Base-by-base conservation (phyloP, 2,329 filamentous ascomycete species). In the Davidsoniella neocaledoniae region DNA sequence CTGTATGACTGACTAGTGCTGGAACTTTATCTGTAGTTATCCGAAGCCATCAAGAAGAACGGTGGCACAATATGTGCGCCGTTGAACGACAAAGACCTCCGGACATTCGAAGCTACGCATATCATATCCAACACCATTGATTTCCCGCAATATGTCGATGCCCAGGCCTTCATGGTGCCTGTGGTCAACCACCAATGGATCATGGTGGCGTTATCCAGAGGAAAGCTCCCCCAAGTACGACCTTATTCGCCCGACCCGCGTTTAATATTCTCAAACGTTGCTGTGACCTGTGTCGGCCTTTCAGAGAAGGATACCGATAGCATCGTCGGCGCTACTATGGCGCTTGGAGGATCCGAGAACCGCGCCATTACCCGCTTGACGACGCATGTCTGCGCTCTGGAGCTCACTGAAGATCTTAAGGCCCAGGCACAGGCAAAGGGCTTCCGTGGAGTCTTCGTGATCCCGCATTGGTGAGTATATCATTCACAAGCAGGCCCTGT, bases 221-320 rank as follows among this genome's bases (percentile, higher is more conserved):
- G 71, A 51, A 88, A 83, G 61, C 71, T 82, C 49, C 80, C 80
- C 33, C 86, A 86, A 57, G 77, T 88, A 8, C 79, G 90, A 39
- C 83, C 86, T 14, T 93, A 83, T 63, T 95, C 83, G 43, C 91
- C 91, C 1, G 91, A 98, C 58, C 88, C 90, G 2, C 77, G 83
- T 52, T 78, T 94, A 61, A 91, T 95, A 62, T 85, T 98, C 65
- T 84, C 83, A 47, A 81, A 86, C 57, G 82, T 96, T 40, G 76
- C 83, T 25, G 72, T 95, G 16, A 83, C 81, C 29, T 93, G 85
- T 60, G 86, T 81, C 43, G 84, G 91, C 58, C 77, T 98, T 43
- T 91, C 91, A 0, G 70, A 77, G 36, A 83, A 79, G 36, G 91
- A 98, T 63, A 85, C 87, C 61, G 90, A 96, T 65, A 85, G 87